Base-by-base conservation (phyloP, 1,284 basidiomycete genomes). In the Rhodotorula mucilaginosa region DNA sequence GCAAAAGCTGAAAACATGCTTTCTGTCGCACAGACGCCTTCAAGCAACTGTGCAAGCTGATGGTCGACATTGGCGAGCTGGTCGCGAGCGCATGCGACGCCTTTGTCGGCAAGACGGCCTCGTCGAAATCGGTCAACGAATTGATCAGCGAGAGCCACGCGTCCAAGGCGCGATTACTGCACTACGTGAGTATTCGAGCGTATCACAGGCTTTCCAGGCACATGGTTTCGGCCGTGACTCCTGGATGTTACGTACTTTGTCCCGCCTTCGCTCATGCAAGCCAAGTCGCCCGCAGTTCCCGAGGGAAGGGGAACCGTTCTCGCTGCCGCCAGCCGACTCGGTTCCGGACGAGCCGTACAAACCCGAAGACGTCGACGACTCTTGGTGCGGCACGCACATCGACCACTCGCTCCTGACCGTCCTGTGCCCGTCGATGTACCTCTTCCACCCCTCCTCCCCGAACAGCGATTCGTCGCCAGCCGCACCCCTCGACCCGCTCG, bases 331-430 rank as follows among this genome's bases (percentile, higher is more conserved):
- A 2, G 70, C 67, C 2, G n/a, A 61, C 5, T 61, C 58, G 12
- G 47, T 65, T 29, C 13, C 60, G 3, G 70, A 67, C 52, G 58
- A 48, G n/a, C 54, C 48, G 21, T 15, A 13, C 47, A 44, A 59
- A 26, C 34, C 59, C 31, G 64, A 66, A 6, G 58, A 61, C 29
- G 59, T 70, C 16, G 70, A 74, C 57, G 74, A 76, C 63, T 58
- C 54, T 8, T 72, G 60, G 60, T 76, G 76, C 69, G 75, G 71
- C 1, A 70, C 68, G 6, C 71, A 77, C 56, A 70, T 89, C 29
- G 93, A 95, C 79, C 92, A 96, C 79, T 92, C 90, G 2, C 82
- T 96, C 49, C 82, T 96, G 59, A 97, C 93, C 0, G 94, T 92
- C 1, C 86, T 97, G 31, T 95, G 93, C 71, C 83, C 82, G 7